These are phyloP conservation scores for Carnegiea gigantea DNA, from an alignment of 179 eudicot genomes.

Conservation along the genomic window DNA sequence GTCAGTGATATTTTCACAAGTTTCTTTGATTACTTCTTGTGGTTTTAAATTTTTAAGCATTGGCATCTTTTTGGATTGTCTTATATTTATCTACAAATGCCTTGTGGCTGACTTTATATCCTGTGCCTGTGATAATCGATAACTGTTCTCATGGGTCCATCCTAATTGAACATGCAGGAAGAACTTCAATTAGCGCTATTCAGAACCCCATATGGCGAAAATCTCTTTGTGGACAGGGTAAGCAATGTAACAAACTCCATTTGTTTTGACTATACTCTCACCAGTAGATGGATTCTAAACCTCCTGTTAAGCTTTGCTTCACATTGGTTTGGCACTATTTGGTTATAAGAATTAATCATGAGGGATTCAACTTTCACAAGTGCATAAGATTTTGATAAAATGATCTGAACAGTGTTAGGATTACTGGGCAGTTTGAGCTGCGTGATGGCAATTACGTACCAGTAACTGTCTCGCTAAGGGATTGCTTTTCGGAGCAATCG, in stretches of 20 bases:
- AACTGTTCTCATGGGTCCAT: slow-evolving; percentile 3
- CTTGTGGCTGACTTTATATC: not conserved
- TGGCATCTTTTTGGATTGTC: not conserved
- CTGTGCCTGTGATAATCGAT: not conserved
- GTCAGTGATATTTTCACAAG: not conserved
- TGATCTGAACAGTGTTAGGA: too few relatives aligned
- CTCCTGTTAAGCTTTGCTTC: too few relatives aligned
- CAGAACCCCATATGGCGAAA: slow-evolving; percentile 57
- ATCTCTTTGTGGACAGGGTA: slow-evolving; percentile 95
- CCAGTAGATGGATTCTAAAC: not conserved
- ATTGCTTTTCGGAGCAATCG: not conserved
- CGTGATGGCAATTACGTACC: too few relatives aligned
- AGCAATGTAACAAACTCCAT: not conserved
- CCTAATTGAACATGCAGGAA: slow-evolving; percentile 48
- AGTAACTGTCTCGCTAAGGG: too few relatives aligned
- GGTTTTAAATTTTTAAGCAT: not conserved
- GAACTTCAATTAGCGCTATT: slow-evolving; percentile 89
- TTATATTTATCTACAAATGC: not conserved
- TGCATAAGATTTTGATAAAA: too few relatives aligned
- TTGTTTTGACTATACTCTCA: not conserved
- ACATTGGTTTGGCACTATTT: too few relatives aligned
- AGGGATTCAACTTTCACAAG: too few relatives aligned
- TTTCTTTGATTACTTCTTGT: not conserved
- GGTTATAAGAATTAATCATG: too few relatives aligned
- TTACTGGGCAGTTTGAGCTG: too few relatives aligned